Conservation (phyloP, 805 yeast species). For the Lachancea sp. region DNA sequence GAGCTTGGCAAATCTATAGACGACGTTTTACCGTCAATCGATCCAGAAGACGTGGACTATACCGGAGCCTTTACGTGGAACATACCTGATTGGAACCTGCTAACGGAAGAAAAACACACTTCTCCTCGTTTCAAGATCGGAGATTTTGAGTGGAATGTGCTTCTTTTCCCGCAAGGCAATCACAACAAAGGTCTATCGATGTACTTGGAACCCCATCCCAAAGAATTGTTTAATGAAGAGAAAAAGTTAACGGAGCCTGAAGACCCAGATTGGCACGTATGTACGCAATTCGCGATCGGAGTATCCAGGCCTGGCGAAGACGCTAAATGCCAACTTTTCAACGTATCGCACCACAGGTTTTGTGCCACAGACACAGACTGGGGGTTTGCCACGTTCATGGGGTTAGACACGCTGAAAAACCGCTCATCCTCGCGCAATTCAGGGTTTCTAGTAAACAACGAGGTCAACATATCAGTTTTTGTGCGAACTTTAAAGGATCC, state of each 20-base stretch:
- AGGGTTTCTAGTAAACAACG: constrained; percentile 44
- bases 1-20: constrained; percentile 20
- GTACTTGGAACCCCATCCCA: constrained; percentile 67
- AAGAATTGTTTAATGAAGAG: constrained; percentile 24
- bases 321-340: constrained; percentile 52
- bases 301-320: constrained; percentile 70
- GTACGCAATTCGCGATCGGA: constrained; percentile 84
- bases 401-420: constrained; percentile 42
- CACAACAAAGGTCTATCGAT: constrained; percentile 55
- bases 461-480: constrained; percentile 66
- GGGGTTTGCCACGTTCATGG: constrained; percentile 85
- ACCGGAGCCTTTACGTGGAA: constrained; percentile 45
- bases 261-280: constrained; percentile 70
- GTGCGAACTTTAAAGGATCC: constrained; percentile 77
- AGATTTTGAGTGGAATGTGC: constrained; percentile 57
- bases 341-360: constrained; percentile 74
- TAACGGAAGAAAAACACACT: constrained; percentile 34
- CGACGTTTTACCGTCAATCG: constrained; percentile 13
- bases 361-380: constrained; percentile 76
- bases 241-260: constrained; percentile 24
- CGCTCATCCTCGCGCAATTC: constrained; percentile 35
- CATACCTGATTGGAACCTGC: constrained; percentile 42
- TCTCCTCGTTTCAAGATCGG: constrained; percentile 52
- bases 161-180: constrained; percentile 76
- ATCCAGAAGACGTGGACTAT: constrained; percentile 15